Percentiles rank a stretch among this genome's conserved stretches.
Conservation (phyloP, 352 stramenopile genomes). For the Globisporangium apiculatum region DNA sequence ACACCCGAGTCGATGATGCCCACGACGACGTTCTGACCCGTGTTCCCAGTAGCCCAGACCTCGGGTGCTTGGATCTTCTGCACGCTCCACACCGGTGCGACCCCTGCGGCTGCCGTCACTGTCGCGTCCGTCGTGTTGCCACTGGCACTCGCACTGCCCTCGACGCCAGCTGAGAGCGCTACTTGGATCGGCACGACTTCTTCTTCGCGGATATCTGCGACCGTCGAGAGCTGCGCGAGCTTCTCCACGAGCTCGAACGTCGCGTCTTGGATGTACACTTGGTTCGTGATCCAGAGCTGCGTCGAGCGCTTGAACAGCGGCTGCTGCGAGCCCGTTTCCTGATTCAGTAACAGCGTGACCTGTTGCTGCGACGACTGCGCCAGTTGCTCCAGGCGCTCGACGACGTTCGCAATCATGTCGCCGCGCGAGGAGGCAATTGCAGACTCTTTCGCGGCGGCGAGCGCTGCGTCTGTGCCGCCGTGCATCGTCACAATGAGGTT, state of each 20-base stretch:
- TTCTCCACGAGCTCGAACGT: slow-evolving; percentile 17
- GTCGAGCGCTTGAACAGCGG: slow-evolving; percentile 4
- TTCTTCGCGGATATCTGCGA: slow-evolving; percentile 14
- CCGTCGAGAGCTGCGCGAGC: slow-evolving; percentile 8
- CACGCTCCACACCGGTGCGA: slow-evolving; percentile 32
- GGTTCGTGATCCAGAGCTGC: slow-evolving; percentile 21
- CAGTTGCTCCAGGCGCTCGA: slow-evolving; percentile 3
- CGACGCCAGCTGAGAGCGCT: background rate
- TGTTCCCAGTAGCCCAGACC: slow-evolving; percentile 41
- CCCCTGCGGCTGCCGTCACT: slow-evolving; percentile 2
- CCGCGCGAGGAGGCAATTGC: slow-evolving; percentile 5
- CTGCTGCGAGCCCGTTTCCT: background rate
- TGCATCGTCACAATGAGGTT: slow-evolving; percentile 21
- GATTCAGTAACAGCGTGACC: slow-evolving; percentile 5
- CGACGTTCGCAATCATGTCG: slow-evolving; percentile 9
- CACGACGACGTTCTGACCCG: slow-evolving; percentile 17
- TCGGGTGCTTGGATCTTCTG: slow-evolving; percentile 35
- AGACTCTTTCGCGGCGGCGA: slow-evolving; percentile 8
- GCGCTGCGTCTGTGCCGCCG: background rate
- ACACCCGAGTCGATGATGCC: slow-evolving; percentile 25
- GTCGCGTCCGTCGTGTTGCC: slow-evolving; percentile 16
- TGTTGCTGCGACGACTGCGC: slow-evolving; percentile 9
- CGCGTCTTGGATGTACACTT: slow-evolving; percentile 18
- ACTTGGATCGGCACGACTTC: background rate
- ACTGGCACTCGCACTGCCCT: background rate